phyloP scores from a whole-genome alignment of 140 eudicot genomes.

The Ambrosia hybrid region DNA sequence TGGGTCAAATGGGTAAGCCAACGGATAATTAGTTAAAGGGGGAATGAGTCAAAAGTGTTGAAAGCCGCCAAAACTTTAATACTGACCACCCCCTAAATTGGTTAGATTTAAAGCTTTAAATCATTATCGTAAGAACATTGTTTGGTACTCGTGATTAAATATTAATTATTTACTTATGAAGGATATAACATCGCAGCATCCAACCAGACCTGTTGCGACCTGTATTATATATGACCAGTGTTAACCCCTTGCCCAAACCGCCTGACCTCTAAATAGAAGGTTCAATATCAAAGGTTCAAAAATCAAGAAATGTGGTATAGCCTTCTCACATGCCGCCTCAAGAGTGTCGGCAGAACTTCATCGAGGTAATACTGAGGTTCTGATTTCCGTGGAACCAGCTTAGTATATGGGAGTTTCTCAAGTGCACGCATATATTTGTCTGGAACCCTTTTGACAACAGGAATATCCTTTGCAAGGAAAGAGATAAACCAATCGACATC shows the following conservation, averaged over 20 bases:
- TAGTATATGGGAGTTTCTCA: constrained; percentile 92
- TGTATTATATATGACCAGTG: neutral
- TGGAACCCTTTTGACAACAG: constrained; percentile 77
- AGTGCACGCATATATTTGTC: constrained; percentile 85
- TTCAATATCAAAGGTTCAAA: constrained; percentile 5
- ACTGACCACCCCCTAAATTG: neutral
- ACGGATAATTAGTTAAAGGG: neutral
- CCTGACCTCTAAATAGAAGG: neutral
- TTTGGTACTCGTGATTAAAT: neutral
- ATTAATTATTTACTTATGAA: neutral
- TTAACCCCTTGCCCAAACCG: constrained; percentile 6
- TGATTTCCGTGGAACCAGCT: constrained; percentile 96
- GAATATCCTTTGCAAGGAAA: constrained; percentile 78
- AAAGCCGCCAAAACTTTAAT: neutral
- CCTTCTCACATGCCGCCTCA: constrained; percentile 84
- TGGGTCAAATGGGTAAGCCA: neutral
- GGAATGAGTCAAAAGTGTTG: neutral
- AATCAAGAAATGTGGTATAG: constrained; percentile 11
- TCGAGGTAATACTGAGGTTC: constrained; percentile 88
- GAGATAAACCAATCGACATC: constrained; percentile 93
- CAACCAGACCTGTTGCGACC: neutral
- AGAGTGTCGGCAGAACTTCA: constrained; percentile 77
- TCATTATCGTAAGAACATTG: neutral
- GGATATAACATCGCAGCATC: neutral
- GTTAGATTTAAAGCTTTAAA: neutral